phyloP scores from a whole-genome alignment of 2,329 filamentous ascomycete genomes.

The Paramyrothecium roridum region DNA sequence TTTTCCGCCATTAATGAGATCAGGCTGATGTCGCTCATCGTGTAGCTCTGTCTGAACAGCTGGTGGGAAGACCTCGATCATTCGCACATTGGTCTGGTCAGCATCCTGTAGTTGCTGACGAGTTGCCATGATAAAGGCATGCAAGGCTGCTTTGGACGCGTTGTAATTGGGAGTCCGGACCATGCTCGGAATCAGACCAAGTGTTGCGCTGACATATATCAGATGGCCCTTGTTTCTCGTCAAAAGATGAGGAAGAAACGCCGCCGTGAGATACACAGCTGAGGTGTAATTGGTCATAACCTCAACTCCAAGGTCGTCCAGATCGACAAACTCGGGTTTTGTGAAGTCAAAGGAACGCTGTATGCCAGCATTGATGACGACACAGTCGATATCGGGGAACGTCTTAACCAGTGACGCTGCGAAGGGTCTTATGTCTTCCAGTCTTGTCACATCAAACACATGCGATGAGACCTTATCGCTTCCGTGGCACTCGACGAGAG shows the following conservation, averaged over 20 bases:
- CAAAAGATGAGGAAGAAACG: constrained; percentile 21
- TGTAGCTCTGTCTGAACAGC: constrained; percentile 24
- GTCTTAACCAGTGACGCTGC: constrained; percentile 9
- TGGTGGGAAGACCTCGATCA: constrained; percentile 23
- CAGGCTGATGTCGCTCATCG: constrained; percentile 19
- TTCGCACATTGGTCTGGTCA: constrained; percentile 6
- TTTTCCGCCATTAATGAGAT: constrained; percentile 17
- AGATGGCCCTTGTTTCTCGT: constrained; percentile 10
- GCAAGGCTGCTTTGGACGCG: constrained; percentile 20
- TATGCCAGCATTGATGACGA: constrained; percentile 56
- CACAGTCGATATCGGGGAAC: constrained; percentile 32
- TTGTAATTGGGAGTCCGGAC: constrained; percentile 22
- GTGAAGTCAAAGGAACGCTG: constrained; percentile 38
- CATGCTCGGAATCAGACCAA: constrained; percentile 15
- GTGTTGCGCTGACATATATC: constrained; percentile 19
- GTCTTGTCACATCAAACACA: constrained; percentile 40
- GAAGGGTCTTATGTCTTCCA: constrained; percentile 24
- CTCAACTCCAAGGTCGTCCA: constrained; percentile 21
- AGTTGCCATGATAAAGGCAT: constrained; percentile 18
- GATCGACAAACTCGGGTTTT: constrained; percentile 17
- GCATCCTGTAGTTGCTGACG: constrained; percentile 15
- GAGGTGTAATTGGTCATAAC: constrained; percentile 22
- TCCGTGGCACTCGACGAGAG: constrained; percentile 42
- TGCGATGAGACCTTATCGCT: constrained; percentile 30
- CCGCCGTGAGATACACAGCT: constrained; percentile 19